phyloP scores from a whole-genome alignment of 768 basidiomycete species.

The Leccinum uliginosum region DNA sequence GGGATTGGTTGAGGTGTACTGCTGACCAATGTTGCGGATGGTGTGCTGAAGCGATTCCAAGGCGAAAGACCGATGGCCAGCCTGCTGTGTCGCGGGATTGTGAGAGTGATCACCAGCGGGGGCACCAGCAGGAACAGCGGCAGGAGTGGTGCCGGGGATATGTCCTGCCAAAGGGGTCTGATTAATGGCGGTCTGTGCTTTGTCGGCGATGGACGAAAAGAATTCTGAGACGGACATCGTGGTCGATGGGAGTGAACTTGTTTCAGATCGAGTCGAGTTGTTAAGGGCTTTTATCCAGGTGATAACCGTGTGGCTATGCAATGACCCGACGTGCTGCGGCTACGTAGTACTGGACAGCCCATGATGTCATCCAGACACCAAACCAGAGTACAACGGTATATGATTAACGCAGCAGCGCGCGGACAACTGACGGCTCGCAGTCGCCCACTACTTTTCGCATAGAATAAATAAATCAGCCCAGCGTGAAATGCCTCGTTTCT shows the following conservation, averaged over 20 bases:
- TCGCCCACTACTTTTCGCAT: slow-evolving; percentile 22
- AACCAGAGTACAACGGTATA: slow-evolving; percentile 17
- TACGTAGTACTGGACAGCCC: neutral
- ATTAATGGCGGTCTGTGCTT: slow-evolving; percentile 69
- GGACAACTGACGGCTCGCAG: slow-evolving; percentile 18
- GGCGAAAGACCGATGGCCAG: slow-evolving; percentile 47
- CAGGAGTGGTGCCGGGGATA: slow-evolving; percentile 42
- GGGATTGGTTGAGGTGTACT: slow-evolving; percentile 65
- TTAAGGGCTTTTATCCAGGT: slow-evolving; percentile 17
- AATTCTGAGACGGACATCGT: slow-evolving; percentile 60
- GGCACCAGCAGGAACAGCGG: slow-evolving; percentile 27
- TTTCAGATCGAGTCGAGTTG: slow-evolving; percentile 7
- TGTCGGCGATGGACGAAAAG: slow-evolving; percentile 65
- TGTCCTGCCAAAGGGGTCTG: slow-evolving; percentile 56
- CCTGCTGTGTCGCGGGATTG: slow-evolving; percentile 38
- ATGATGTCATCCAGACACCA: neutral
- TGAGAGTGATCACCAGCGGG: slow-evolving; percentile 37
- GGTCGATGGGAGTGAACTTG: slow-evolving; percentile 1
- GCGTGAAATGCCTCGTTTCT: slow-evolving; percentile 14
- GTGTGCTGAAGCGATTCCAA: slow-evolving; percentile 67
- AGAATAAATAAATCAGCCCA: slow-evolving; percentile 31
- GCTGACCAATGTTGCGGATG: slow-evolving; percentile 67
- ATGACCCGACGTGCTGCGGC: neutral
- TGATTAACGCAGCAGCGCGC: slow-evolving; percentile 22
- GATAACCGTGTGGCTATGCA: slow-evolving; percentile 21